Conservation (phyloP, 331 rosid genomes). For the Saraca asoca region DNA sequence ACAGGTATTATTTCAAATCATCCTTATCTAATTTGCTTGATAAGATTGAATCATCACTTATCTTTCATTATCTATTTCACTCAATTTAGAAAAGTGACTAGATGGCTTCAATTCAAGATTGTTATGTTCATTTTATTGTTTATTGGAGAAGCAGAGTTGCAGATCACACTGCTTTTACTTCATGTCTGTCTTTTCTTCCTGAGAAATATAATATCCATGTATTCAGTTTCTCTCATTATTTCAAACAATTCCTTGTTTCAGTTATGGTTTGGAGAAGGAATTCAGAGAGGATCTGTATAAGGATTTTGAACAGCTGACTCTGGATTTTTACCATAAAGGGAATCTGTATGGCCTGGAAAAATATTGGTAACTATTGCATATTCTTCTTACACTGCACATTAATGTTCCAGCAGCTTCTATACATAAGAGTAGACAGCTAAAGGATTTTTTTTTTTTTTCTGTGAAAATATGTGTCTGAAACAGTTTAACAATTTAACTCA, state of each 20-base stretch:
- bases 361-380: slow-evolving; percentile 67
- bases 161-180: not conserved
- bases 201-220: not conserved
- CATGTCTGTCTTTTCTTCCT: not conserved
- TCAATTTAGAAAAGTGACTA: not conserved
- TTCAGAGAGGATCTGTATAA: slow-evolving; percentile 73
- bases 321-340: slow-evolving; percentile 80
- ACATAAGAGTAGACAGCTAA: too few relatives aligned
- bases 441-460: too few relatives aligned
- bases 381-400: not conserved
- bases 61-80: slow-evolving; percentile 17
- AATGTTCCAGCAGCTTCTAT: not conserved
- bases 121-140: too few relatives aligned
- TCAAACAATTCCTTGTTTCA: slow-evolving; percentile 41
- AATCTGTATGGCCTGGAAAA: slow-evolving; percentile 94
- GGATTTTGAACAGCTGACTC: slow-evolving; percentile 88
- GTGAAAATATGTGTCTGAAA: too few relatives aligned
- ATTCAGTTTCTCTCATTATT: slow-evolving; percentile 14
- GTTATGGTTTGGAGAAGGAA: slow-evolving; percentile 98
- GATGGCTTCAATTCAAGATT: too few relatives aligned
- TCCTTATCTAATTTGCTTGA: slow-evolving; percentile 12
- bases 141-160: not conserved
- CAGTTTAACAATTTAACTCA: too few relatives aligned
- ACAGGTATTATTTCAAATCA: slow-evolving; percentile 58
- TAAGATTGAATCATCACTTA: slow-evolving; percentile 20